These are phyloP conservation scores for Colletotrichum chlorophyti DNA, from an alignment of 2,329 filamentous ascomycete species.

Conservation along the genomic window DNA sequence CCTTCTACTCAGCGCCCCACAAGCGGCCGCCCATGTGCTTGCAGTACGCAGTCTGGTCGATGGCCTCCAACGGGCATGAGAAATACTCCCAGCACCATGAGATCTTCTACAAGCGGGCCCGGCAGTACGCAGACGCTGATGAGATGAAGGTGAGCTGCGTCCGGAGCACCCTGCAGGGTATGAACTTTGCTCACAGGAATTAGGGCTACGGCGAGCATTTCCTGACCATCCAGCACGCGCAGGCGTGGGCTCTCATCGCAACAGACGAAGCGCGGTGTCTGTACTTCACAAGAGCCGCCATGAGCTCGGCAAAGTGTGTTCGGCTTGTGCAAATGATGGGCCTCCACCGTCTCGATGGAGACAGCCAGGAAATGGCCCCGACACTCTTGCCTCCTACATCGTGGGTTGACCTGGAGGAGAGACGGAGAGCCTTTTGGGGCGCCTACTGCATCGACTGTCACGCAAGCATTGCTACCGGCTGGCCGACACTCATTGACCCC, in stretches of 20 bases:
- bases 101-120: constrained; percentile 80
- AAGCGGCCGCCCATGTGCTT: constrained; percentile 83
- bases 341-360: constrained; percentile 77
- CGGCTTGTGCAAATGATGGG: constrained; percentile 85
- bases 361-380: constrained; percentile 72
- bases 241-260: constrained; percentile 78
- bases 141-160: constrained; percentile 72
- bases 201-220: constrained; percentile 79
- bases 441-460: constrained; percentile 84
- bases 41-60: constrained; percentile 88
- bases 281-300: constrained; percentile 84
- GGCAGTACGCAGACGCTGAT: constrained; percentile 83
- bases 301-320: constrained; percentile 76
- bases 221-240: constrained; percentile 79
- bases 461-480: constrained; percentile 87
- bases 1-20: constrained; percentile 74
- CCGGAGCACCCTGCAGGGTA: no score
- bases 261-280: constrained; percentile 85
- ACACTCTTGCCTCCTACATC: constrained; percentile 75
- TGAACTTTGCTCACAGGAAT: not conserved
- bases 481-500: constrained; percentile 83
- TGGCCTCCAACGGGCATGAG: constrained; percentile 73
- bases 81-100: constrained; percentile 77
- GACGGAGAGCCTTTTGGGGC: constrained; percentile 86
- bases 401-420: constrained; percentile 80